A percentile compares a stretch with the other conserved stretches of the same genome.
Evolutionary conservation across 169 alveolate species (phyloP).

Genomic region (Plasmodium falciparum): DNA sequence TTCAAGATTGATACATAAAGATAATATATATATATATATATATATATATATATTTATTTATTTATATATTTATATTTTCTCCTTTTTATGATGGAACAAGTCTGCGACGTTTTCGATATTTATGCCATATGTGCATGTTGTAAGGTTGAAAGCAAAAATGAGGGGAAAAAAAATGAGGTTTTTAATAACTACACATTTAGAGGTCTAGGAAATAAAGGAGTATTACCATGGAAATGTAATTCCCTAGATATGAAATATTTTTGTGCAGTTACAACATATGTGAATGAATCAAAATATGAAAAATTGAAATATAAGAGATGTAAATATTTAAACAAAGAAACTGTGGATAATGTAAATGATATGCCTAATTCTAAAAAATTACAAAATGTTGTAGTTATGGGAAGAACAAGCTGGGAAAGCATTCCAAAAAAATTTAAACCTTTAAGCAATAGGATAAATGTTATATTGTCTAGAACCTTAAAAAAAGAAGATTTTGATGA

Average conservation of each 20-base stretch:
- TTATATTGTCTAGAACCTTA: conserved; percentile 88
- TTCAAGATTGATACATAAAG: too few relatives aligned
- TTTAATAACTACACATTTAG: conserved; percentile 31
- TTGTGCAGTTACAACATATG: conserved; percentile 84
- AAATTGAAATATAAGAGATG: conserved; percentile 51
- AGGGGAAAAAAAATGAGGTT: conserved; percentile 17
- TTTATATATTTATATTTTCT: background rate
- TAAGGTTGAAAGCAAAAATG: conserved; percentile 24
- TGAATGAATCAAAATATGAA: conserved; percentile 39
- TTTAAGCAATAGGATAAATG: conserved; percentile 90
- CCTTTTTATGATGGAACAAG: conserved; percentile 16
- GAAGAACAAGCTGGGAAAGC: conserved; percentile 96
- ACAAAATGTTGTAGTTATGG: conserved; percentile 95
- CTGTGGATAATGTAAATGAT: conserved; percentile 18
- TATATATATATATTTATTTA: background rate
- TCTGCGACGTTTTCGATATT: conserved; percentile 51
- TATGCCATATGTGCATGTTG: conserved; percentile 75
- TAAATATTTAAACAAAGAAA: conserved; percentile 8
- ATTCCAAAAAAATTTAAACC: conserved; percentile 91
- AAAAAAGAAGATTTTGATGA: conserved; percentile 75
- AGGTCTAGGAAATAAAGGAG: conserved; percentile 91
- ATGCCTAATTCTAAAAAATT: conserved; percentile 42
- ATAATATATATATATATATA: background rate
- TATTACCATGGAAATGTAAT: conserved; percentile 93
- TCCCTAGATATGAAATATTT: conserved; percentile 90